These are phyloP conservation scores for Sporothrix sp. DNA, from an alignment of 2,329 filamentous ascomycete species.

Conservation along the genomic window DNA sequence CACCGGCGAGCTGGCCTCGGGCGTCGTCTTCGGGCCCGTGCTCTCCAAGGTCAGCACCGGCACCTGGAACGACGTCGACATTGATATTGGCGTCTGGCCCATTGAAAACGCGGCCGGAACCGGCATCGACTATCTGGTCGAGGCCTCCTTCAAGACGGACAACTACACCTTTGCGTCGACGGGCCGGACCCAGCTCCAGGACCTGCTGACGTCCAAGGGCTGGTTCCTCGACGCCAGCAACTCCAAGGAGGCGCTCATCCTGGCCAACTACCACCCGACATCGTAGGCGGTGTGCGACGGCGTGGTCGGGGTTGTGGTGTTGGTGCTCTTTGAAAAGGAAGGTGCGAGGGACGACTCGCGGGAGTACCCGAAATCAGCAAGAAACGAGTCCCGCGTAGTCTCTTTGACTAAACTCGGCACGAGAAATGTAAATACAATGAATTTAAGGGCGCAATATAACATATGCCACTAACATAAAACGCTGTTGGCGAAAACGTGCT, in stretches of 20 bases:
- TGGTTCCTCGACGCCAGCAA: conserved; percentile 23
- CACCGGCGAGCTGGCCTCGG: conserved; percentile 19
- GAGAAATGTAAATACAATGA: too few relatives aligned
- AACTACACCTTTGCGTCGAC: conserved; percentile 15
- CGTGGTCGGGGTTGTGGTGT: too few relatives aligned
- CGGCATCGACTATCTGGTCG: conserved; percentile 23
- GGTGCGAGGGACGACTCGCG: too few relatives aligned
- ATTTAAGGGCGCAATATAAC: too few relatives aligned
- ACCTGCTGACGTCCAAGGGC: conserved; percentile 20
- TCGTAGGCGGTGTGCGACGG: too few relatives aligned
- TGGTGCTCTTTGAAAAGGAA: too few relatives aligned
- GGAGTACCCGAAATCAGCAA: too few relatives aligned
- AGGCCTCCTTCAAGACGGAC: conserved; percentile 24
- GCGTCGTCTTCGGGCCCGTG: conserved; percentile 25
- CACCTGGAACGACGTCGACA: conserved; percentile 22
- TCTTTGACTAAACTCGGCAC: too few relatives aligned
- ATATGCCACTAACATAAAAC: too few relatives aligned
- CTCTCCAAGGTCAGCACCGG: conserved; percentile 24
- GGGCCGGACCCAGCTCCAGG: conserved; percentile 17
- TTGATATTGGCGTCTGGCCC: conserved; percentile 28
- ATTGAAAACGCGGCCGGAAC: conserved; percentile 19
- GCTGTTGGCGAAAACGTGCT: too few relatives aligned
- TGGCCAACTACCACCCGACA: conserved; percentile 20
- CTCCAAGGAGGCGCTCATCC: conserved; percentile 23
- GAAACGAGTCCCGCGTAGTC: too few relatives aligned